Base-by-base conservation (phyloP, 2,329 filamentous ascomycete genomes). In the Nemania bipapillata region DNA sequence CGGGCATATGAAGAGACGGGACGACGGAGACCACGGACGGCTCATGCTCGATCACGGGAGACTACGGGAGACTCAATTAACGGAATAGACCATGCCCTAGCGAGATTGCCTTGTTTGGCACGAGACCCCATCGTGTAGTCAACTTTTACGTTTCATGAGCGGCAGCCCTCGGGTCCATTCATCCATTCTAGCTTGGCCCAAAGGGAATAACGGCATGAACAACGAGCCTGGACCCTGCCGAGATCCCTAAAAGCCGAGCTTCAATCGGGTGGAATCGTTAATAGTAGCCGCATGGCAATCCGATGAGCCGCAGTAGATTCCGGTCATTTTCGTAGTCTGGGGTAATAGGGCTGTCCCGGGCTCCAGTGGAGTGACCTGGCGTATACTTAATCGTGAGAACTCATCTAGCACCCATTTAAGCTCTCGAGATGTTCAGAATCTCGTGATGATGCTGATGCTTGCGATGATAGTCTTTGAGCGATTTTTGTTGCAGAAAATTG, bases 211-310 rank as follows among this genome's bases (percentile, higher is more conserved):
- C 61, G 60, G 62, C 47, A 54, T 62, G 58, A 50, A 52, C 59
- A 42, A 58, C 26, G 17, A 45, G 40, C 53, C 37, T 63, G 40
- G 62, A 4, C 52, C 55, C 52, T 71, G 30, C 64, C 70, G 65
- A 66, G 63, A 61, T 70, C 55, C 58, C 58, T 67, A 74, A 74
- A 62, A 76, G 72, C 75, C 75, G 74, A 75, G 75, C 74, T 74
- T 67, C 40, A n/a, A 37, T 77, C 75, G 75, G 75, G 73, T 68
- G 72, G 72, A 77, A 73, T 76, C 75, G 75, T 75, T 54, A 72
- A 56, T 66, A 37, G 60, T 66, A 71, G 57, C 71, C 75, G 73
- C 74, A 66, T 63, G 61, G 61, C 60, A 72, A 69, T 64, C 74
- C 74, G 74, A 75, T 63, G 59, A 74, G 70, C 75, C 75, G 74